These are phyloP conservation scores for Tarenaya hassleriana DNA, from an alignment of 345 rosid genomes.

Conservation along the genomic window DNA sequence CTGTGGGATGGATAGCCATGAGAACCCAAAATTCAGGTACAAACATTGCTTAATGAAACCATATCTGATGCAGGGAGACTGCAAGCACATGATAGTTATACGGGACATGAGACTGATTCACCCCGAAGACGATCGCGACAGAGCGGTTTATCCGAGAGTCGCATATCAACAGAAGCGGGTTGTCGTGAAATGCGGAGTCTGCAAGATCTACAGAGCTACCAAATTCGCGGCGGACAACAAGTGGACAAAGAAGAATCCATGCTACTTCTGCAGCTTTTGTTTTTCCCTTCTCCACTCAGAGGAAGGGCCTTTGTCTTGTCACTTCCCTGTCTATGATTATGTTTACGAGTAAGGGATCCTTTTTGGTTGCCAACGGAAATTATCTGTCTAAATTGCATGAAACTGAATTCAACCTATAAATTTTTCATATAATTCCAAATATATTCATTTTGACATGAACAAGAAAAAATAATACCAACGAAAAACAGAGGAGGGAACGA, in stretches of 20 bases:
- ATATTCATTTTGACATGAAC: too few species aligned
- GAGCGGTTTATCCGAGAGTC: conserved; percentile 60
- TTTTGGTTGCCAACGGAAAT: too few species aligned
- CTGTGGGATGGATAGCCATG: too few species aligned
- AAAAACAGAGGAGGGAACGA: too few species aligned
- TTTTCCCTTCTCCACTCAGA: conserved; percentile 50
- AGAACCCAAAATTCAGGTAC: too few species aligned
- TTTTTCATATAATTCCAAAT: too few species aligned
- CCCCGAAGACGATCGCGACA: conserved; percentile 58
- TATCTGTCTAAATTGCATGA: too few species aligned
- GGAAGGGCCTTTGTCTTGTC: conserved; percentile 29
- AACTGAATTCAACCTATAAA: too few species aligned
- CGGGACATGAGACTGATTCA: conserved; percentile 82
- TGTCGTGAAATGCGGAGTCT: conserved; percentile 54
- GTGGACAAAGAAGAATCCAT: conserved; percentile 64
- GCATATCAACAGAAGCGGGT: conserved; percentile 42
- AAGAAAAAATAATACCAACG: too few species aligned
- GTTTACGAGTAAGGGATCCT: conserved; percentile 28
- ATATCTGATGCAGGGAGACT: conserved; percentile 55
- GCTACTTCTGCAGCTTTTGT: conserved; percentile 75
- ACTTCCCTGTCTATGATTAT: conserved; percentile 55
- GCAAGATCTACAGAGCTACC: conserved; percentile 53
- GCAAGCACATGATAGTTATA: conserved; percentile 77
- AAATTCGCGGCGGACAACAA: conserved; percentile 58
- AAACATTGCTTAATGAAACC: not conserved